Percentiles rank a stretch among this genome's conserved stretches.
phyloP scores from a whole-genome alignment of 2,329 filamentous ascomycete genomes.

The Claviceps quebecensis region DNA sequence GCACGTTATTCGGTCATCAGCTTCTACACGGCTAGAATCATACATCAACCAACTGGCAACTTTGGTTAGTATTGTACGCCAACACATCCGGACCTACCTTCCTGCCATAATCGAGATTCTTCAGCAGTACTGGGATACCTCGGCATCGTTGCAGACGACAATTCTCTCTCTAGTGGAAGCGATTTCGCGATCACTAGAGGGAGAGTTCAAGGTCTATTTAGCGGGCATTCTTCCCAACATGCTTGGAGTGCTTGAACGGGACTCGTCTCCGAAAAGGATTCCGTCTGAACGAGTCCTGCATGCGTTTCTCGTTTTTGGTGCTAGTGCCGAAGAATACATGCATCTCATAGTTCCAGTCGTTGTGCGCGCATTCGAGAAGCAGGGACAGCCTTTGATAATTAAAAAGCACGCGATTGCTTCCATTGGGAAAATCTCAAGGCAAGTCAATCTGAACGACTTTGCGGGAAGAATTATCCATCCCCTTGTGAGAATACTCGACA shows the following conservation, averaged over 20 bases:
- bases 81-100: conserved; percentile 87
- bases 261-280: conserved; percentile 58
- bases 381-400: conserved; percentile 63
- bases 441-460: conserved; percentile 95
- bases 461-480: conserved; percentile 94
- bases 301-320: conserved; percentile 88
- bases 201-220: conserved; percentile 95
- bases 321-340: conserved; percentile 97
- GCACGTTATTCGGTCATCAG: conserved; percentile 70
- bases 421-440: conserved; percentile 81
- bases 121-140: conserved; percentile 78
- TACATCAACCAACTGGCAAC: conserved; percentile 96
- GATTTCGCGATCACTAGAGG: conserved; percentile 83
- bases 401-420: conserved; percentile 87
- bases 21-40: conserved; percentile 67
- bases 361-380: conserved; percentile 84
- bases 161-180: conserved; percentile 88
- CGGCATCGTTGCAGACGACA: conserved; percentile 70
- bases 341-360: conserved; percentile 94
- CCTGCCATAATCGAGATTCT: conserved; percentile 76
- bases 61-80: conserved; percentile 84
- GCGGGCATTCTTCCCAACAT: conserved; percentile 81
- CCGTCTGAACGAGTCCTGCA: conserved; percentile 86
- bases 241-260: conserved; percentile 85
- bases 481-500: conserved; percentile 65